These are phyloP conservation scores for Onygena corvina DNA, from an alignment of 2,329 filamentous ascomycete genomes.

Conservation along the genomic window DNA sequence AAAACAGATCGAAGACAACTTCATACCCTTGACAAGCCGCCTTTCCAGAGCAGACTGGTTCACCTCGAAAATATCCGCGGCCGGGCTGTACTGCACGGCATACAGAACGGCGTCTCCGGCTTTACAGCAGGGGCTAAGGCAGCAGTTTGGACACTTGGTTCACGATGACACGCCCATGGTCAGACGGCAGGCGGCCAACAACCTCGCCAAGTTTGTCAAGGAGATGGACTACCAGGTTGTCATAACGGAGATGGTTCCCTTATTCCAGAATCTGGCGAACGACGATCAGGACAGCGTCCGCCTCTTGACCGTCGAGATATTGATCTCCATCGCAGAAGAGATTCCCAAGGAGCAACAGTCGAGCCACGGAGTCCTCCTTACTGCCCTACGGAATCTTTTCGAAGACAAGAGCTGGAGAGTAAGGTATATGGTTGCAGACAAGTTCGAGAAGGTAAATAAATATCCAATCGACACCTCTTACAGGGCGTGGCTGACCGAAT, in stretches of 20 bases:
- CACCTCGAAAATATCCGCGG: conserved; percentile 96
- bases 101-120: conserved; percentile 80
- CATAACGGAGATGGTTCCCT: conserved; percentile 96
- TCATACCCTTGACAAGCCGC: conserved; percentile 87
- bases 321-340: conserved; percentile 91
- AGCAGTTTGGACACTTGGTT: conserved; percentile 84
- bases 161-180: conserved; percentile 99
- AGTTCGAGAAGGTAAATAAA: conserved; percentile 75
- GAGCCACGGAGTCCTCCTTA: conserved; percentile 85
- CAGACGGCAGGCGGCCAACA: conserved; percentile 87
- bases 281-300: conserved; percentile 98
- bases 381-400: conserved; percentile 81
- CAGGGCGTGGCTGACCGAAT: conserved; percentile 4
- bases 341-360: conserved; percentile 97
- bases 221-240: conserved; percentile 86
- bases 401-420: conserved; percentile 99
- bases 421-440: conserved; percentile 96
- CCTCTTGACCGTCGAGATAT: conserved; percentile 85
- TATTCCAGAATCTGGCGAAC: conserved; percentile 91
- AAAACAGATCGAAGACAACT: conserved; percentile 91
- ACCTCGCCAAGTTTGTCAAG: conserved; percentile 94
- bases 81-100: conserved; percentile 83
- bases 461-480: background rate
- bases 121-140: conserved; percentile 82
- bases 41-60: conserved; percentile 99